Base-by-base conservation (phyloP, 192 early-diverging fungal genomes). In the Piromyces finnis region DNA sequence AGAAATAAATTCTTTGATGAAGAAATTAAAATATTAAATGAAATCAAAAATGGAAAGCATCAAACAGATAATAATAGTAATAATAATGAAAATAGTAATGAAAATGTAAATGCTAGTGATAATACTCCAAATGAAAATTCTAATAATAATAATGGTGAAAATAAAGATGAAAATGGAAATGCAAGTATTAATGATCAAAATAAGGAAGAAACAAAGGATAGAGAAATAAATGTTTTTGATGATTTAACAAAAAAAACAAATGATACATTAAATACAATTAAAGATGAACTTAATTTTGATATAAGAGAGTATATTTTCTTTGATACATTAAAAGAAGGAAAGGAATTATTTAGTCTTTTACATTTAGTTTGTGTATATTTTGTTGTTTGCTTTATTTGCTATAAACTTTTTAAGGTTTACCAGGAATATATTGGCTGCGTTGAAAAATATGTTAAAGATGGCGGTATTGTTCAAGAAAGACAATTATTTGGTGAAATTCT, bases 401-500 rank as follows among this genome's bases (percentile, higher is more conserved):
- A n/a, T 17, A 68, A 68, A 68, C 17, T 68, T 7, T 68, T 68
- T 68, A 68, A 17, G n/a, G 1, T 68, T 9, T 68, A 68, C 22
- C 51, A 68, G 22, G 51, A 68, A n/a, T 68, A 68, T n/a, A 11
- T 68, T 11, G 0, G 2, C 5, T 17, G 18, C 0, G 5, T 68
- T 3, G 51, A 68, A 68, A 68, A 22, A 17, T 68, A 68, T 68
- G 51, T 68, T 11, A 68, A n/a, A 11, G 51, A 68, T 68, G 51
- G 51, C 9, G 51, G 51, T 68, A 68, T 68, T 17, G 26, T 68
- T 9, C 51, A 68, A n/a, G 51, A 68, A 68, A 68, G 51, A 68
- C 9, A 68, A n/a, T n/a, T 68, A n/a, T 68, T 68, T n/a, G 51
- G 51, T 28, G 88, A 89, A 79, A 78, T 83, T 30, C 37, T 88